phyloP scores from a whole-genome alignment of 768 basidiomycete species.

The Cystofilobasidium capitatum region DNA sequence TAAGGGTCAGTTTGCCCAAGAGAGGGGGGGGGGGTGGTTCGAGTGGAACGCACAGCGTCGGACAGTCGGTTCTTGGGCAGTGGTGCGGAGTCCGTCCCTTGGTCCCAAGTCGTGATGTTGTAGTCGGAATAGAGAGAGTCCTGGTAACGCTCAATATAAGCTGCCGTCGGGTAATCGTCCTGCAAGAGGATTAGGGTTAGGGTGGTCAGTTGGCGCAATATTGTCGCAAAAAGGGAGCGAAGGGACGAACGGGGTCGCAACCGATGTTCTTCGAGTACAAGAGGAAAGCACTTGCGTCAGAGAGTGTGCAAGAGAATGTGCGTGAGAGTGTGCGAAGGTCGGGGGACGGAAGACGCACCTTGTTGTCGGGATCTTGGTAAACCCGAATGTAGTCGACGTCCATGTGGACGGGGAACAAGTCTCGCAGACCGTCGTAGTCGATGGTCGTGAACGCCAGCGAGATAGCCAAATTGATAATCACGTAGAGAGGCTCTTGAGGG shows the following conservation, averaged over 20 bases:
- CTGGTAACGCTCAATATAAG: constrained; percentile 14
- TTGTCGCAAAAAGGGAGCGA: too few relatives aligned
- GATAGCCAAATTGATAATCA: constrained; percentile 36
- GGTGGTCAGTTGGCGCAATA: background rate
- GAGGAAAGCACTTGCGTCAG: background rate
- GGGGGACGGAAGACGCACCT: background rate
- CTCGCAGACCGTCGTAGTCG: constrained; percentile 41
- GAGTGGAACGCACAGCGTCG: background rate
- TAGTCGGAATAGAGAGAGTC: background rate
- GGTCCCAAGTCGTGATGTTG: constrained; percentile 22
- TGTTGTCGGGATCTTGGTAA: background rate
- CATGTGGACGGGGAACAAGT: constrained; percentile 14
- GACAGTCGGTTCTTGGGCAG: constrained; percentile 1
- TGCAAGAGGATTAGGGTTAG: background rate
- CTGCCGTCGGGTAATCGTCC: constrained; percentile 11
- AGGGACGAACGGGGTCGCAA: too few relatives aligned
- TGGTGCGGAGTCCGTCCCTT: constrained; percentile 7
- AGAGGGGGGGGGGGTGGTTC: background rate
- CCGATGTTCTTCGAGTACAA: constrained; percentile 13
- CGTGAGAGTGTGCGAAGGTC: background rate
- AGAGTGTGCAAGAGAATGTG: background rate
- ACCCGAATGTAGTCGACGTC: constrained; percentile 9
- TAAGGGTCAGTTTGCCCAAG: background rate
- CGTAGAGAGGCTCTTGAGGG: background rate
- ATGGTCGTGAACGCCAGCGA: constrained; percentile 68